Evolutionary conservation across 805 yeast species (phyloP).

Genomic region (Maudiozyma turicensis): DNA sequence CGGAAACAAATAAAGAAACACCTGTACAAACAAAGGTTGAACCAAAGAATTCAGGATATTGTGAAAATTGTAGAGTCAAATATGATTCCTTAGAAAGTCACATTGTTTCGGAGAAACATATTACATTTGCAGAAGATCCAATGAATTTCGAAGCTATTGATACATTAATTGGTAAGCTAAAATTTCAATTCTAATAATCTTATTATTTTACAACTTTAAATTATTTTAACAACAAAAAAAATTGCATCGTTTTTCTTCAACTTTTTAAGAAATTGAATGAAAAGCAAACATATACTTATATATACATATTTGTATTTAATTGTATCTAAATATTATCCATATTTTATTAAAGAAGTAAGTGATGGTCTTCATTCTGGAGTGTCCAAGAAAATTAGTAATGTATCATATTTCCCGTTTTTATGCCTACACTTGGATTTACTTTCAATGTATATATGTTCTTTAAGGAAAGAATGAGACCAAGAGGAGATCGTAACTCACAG

Average conservation of each 20-base stretch:
- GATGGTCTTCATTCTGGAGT: too few relatives aligned
- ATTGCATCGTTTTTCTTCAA: neutral
- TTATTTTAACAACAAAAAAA: neutral
- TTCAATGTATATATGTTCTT: too few relatives aligned
- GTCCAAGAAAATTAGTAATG: too few relatives aligned
- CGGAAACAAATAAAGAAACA: neutral
- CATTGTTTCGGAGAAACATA: conserved; percentile 56
- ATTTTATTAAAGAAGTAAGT: too few relatives aligned
- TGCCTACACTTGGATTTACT: too few relatives aligned
- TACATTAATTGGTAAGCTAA: conserved; percentile 43
- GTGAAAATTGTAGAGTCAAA: conserved; percentile 86
- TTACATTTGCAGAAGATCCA: conserved; percentile 65
- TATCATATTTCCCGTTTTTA: too few relatives aligned
- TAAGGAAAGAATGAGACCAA: too few relatives aligned
- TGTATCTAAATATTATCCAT: too few relatives aligned
- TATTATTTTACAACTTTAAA: neutral
- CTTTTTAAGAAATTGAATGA: too few relatives aligned
- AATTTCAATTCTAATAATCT: conserved; percentile 17
- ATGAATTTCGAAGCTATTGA: conserved; percentile 72
- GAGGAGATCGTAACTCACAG: too few relatives aligned
- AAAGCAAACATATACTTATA: too few relatives aligned
- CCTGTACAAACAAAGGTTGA: conserved; percentile 4
- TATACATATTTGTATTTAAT: too few relatives aligned
- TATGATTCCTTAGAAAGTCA: conserved; percentile 77
- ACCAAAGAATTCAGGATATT: conserved; percentile 54